Conservation (phyloP, 768 basidiomycete genomes). For the Amyloporia xantha region DNA sequence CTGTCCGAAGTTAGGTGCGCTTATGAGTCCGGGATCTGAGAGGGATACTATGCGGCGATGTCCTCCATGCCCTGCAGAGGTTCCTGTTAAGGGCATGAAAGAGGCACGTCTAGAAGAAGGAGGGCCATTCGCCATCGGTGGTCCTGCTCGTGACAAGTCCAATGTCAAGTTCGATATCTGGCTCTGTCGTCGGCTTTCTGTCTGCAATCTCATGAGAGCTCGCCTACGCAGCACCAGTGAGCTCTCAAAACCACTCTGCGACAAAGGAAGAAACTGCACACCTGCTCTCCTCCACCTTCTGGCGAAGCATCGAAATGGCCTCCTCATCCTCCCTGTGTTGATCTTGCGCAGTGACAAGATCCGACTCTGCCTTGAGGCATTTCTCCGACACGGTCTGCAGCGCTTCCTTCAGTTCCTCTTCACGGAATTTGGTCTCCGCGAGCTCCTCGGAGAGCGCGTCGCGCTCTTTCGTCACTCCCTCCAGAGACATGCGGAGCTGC, state of each 20-base stretch:
- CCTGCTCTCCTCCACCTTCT: conserved; percentile 89
- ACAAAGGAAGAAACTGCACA: conserved; percentile 27
- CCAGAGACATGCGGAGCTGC: conserved; percentile 60
- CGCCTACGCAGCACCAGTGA: conserved; percentile 40
- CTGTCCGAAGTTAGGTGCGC: conserved; percentile 27
- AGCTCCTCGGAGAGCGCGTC: conserved; percentile 57
- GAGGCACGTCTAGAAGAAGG: conserved; percentile 64
- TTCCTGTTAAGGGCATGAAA: conserved; percentile 66
- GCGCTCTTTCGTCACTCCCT: conserved; percentile 61
- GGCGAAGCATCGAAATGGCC: conserved; percentile 63
- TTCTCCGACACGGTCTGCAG: conserved; percentile 61
- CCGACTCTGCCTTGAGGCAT: conserved; percentile 50
- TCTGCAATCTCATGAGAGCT: conserved; percentile 81
- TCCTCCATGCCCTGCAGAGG: conserved; percentile 35
- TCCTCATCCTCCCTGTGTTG: conserved; percentile 64
- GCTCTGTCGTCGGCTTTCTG: conserved; percentile 64
- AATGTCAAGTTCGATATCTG: conserved; percentile 38
- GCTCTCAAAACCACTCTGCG: not conserved
- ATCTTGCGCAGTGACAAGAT: conserved; percentile 39
- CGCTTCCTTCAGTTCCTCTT: conserved; percentile 57
- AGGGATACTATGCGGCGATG: conserved; percentile 74
- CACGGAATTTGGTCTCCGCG: conserved; percentile 41
- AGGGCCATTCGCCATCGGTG: conserved; percentile 33
- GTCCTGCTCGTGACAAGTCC: conserved; percentile 49
- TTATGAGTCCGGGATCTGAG: conserved; percentile 46